Percentiles rank a stretch among this genome's conserved stretches.
These are phyloP conservation scores for Lachancea sp. DNA, from an alignment of 805 yeast genomes.

Conservation along the genomic window DNA sequence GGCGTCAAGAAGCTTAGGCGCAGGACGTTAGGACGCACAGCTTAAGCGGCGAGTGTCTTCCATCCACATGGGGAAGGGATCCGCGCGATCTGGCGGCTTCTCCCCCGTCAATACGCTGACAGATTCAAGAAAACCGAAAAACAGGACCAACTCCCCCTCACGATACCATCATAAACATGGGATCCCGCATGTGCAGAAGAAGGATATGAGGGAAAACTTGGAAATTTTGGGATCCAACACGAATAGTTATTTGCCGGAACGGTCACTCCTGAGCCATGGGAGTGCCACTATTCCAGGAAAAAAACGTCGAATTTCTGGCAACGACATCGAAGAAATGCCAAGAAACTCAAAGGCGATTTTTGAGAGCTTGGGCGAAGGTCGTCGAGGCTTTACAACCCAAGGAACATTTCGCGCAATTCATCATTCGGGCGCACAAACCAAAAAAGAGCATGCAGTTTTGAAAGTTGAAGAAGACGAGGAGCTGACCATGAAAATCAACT, in stretches of 20 bases:
- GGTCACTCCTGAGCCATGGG: not conserved
- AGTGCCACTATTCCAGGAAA: not conserved
- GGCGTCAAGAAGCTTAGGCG: not conserved
- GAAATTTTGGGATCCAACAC: conserved; percentile 10
- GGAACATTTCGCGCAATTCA: conserved; percentile 11
- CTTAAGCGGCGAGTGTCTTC: not conserved
- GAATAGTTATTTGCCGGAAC: conserved; percentile 9
- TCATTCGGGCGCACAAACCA: not conserved
- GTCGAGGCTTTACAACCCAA: not conserved
- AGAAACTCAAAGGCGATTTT: not conserved
- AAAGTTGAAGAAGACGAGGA: conserved; percentile 13
- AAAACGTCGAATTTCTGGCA: not conserved
- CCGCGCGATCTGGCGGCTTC: conserved; percentile 10
- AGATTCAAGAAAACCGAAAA: not conserved
- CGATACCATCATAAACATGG: conserved; percentile 17
- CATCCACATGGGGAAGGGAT: conserved; percentile 4
- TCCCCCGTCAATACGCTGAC: conserved; percentile 12
- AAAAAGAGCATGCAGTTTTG: conserved; percentile 4
- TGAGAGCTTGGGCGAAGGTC: not conserved
- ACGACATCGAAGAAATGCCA: not conserved
- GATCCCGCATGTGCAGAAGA: conserved; percentile 16
- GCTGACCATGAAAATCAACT: conserved; percentile 13
- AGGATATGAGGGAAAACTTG: not conserved
- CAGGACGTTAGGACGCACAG: not conserved
- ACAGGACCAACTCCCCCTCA: conserved; percentile 7